A percentile compares a stretch with the other conserved stretches of the same genome.
These are phyloP conservation scores for Aspergillus panamensis DNA, from an alignment of 495 filamentous ascomycete genomes.

Conservation along the genomic window DNA sequence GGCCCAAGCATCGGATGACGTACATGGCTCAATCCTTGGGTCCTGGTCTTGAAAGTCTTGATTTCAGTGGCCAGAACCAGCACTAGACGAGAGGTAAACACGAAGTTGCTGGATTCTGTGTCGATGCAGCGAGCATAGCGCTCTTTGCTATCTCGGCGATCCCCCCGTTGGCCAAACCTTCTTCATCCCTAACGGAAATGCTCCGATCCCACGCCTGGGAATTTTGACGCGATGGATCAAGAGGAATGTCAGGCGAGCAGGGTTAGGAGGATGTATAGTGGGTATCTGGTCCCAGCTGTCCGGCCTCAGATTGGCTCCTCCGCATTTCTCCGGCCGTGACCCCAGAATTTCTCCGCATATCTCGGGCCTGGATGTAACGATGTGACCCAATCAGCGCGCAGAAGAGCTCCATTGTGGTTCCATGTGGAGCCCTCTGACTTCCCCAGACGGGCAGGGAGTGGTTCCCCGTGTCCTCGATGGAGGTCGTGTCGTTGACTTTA, in stretches of 20 bases:
- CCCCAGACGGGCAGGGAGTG: background rate
- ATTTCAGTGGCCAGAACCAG: background rate
- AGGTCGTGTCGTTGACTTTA: background rate
- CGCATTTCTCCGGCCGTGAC: background rate
- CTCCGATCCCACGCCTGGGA: constrained; percentile 14
- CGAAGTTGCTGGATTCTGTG: constrained; percentile 1
- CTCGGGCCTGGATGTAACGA: background rate
- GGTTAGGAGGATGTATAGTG: background rate
- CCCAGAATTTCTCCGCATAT: constrained; percentile 19
- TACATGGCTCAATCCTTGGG: constrained; percentile 1
- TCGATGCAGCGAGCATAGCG: background rate
- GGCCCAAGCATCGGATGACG: background rate
- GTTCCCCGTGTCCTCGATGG: background rate
- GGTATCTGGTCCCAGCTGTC: background rate
- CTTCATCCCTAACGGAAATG: constrained; percentile 10
- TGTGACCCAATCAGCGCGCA: background rate
- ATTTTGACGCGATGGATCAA: constrained; percentile 7
- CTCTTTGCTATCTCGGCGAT: constrained; percentile 1
- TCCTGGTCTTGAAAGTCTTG: background rate
- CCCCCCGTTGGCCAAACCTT: constrained; percentile 5
- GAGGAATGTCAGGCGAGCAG: background rate
- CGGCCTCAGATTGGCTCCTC: background rate
- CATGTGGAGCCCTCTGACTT: background rate
- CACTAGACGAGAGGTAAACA: constrained; percentile 1
- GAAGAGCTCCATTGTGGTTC: background rate